Evolutionary conservation across 2,329 filamentous ascomycete genomes (phyloP).

Genomic region (Colletotrichum trifolii): DNA sequence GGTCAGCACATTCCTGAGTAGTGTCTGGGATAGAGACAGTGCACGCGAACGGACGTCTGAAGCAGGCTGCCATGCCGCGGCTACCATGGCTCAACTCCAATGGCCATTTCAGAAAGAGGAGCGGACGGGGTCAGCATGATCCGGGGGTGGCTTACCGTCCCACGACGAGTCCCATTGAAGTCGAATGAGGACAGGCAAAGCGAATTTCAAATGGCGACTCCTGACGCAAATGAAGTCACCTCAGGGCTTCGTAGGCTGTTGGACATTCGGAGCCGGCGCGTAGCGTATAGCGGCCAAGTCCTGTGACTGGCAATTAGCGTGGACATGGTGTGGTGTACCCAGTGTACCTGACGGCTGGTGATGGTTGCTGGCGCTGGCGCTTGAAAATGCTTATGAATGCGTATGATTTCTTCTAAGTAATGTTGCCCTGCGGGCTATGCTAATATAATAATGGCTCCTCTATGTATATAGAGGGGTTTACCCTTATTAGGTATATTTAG

Average conservation of each 20-base stretch:
- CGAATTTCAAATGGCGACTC: slow-evolving; percentile 1
- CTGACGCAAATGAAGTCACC: slow-evolving; percentile 23
- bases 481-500: too few relatives aligned
- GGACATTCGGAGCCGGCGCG: slow-evolving; percentile 24
- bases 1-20: slow-evolving; percentile 7
- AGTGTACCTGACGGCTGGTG: too few relatives aligned
- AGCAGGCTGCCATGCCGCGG: slow-evolving; percentile 6
- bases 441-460: too few relatives aligned
- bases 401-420: too few relatives aligned
- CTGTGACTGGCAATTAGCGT: too few relatives aligned
- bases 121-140: slow-evolving; percentile 8
- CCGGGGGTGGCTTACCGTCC: slow-evolving; percentile 18
- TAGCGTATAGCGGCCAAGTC: neutral
- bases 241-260: neutral
- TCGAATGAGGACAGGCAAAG: neutral
- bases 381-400: slow-evolving; percentile 15
- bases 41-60: slow-evolving; percentile 5
- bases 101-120: slow-evolving; percentile 15
- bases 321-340: too few relatives aligned
- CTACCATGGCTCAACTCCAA: slow-evolving; percentile 14
- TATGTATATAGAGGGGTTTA: too few relatives aligned
- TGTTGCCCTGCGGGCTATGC: too few relatives aligned
- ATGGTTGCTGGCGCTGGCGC: neutral
- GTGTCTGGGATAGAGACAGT: neutral
- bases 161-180: neutral